Evolutionary conservation across 1,139 yeast genomes (phyloP).

Genomic region (Kazachstania sp.): DNA sequence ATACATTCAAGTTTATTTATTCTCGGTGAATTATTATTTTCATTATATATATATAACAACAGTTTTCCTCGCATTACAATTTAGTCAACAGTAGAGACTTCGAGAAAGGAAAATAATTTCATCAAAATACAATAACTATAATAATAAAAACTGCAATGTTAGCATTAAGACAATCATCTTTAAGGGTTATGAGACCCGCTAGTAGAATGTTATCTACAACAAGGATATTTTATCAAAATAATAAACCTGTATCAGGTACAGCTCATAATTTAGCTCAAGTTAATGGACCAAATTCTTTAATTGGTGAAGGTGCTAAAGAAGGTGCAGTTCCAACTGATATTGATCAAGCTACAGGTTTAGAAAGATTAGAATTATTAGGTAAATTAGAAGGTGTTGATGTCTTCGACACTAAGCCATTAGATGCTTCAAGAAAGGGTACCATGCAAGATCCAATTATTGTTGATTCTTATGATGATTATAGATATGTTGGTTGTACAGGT

Average conservation of each 20-base stretch:
- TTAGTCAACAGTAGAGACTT: no score
- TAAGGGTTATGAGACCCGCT: constrained; percentile 17
- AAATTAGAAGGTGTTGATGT: constrained; percentile 93
- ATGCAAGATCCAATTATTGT: constrained; percentile 77
- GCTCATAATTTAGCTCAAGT: constrained; percentile 70
- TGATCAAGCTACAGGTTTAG: constrained; percentile 98
- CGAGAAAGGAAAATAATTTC: neutral
- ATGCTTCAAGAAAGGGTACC: constrained; percentile 83
- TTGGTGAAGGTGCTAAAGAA: constrained; percentile 80
- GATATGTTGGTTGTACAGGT: constrained; percentile 98
- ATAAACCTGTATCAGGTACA: constrained; percentile 39
- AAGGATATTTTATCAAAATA: constrained; percentile 21
- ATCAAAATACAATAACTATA: neutral
- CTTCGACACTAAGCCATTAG: constrained; percentile 85
- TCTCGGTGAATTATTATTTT: neutral
- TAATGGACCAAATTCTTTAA: constrained; percentile 67
- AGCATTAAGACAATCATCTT: constrained; percentile 6
- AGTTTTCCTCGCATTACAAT: no score
- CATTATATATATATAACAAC: neutral
- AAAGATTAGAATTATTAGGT: constrained; percentile 91
- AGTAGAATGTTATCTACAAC: constrained; percentile 25
- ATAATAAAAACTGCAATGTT: neutral
- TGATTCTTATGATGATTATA: constrained; percentile 85
- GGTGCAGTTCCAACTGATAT: constrained; percentile 87
- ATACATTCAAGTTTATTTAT: neutral